phyloP scores from a whole-genome alignment of 352 stramenopile species.

The Phytophthora fragariaefolia region DNA sequence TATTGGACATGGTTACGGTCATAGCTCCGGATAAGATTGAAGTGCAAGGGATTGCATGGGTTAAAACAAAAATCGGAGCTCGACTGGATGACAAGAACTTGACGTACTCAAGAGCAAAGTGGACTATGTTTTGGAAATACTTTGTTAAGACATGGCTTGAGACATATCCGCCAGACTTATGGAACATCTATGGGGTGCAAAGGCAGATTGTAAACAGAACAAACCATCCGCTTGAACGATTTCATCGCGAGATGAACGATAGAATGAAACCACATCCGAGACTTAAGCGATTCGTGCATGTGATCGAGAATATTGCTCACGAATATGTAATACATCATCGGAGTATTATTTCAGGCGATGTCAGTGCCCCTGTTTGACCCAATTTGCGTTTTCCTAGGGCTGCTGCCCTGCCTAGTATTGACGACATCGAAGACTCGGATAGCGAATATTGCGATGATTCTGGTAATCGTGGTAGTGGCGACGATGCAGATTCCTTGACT shows the following conservation, averaged over 20 bases:
- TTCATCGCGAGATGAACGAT: background rate
- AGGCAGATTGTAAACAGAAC: constrained; percentile 2
- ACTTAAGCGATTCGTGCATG: background rate
- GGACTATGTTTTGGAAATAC: constrained; percentile 5
- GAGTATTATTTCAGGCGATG: background rate
- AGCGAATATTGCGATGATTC: background rate
- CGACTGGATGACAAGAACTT: background rate
- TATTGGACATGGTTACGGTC: constrained; percentile 9
- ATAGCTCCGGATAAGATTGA: background rate
- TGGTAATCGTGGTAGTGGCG: background rate
- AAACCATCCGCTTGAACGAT: background rate
- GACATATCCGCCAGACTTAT: too few relatives aligned
- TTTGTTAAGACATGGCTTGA: background rate
- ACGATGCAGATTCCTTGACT: background rate
- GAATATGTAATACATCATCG: background rate
- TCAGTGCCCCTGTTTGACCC: background rate
- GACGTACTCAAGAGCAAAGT: background rate
- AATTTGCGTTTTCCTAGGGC: background rate
- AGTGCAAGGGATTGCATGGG: background rate
- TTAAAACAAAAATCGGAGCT: constrained; percentile 5
- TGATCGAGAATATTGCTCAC: background rate
- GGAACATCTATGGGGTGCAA: background rate
- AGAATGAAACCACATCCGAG: background rate
- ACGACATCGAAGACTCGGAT: background rate
- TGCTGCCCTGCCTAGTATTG: background rate